Evolutionary conservation across 108 stramenopile species (phyloP), one percentile per base, ranked within the genome.

Genomic region (Nitzschia sp.): DNA sequence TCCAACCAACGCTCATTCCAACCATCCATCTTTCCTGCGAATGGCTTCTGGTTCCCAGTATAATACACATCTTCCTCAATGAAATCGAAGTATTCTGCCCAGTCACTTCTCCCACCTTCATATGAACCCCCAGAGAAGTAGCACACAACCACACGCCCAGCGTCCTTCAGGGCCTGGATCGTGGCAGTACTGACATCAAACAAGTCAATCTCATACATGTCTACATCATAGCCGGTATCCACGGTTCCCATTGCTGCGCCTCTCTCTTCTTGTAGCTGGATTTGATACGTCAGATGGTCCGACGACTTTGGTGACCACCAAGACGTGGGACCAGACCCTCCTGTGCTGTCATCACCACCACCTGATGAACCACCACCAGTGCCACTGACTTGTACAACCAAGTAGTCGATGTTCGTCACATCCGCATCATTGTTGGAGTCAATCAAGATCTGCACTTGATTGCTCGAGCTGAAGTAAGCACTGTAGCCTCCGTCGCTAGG

Each of bases 1-100:
- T 48, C 46, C 46, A 48, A 48, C 46, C 46, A 48, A 48, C 46
- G 46, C 6, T 48, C 46, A 48, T 48, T 17, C 46, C 46, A 48
- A 48, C n/a, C 46, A 17, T 15, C 14, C 46, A 48, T 48, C 46
- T 17, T 48, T 17, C 46, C 46, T 5, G 46, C 46, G 46, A 48
- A 48, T 48, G 46, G 46, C 6, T 48, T 48, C n/a, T 48, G 14
- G 14, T 48, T 48, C 5, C 46, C 46, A 17, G n/a, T 17, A 6
- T 48, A 48, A 17, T 48, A 2, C 1, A 17, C 17, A 17, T 6
- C 46, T 48, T 48, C 46, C 6, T 48, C 17, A 17, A 48, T 48
- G 17, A 17, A 48, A 17, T 48, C 14, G 46, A 48, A 48, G 6
- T 5, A 17, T 17, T 17, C 46, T 5, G 46, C 14, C 46, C 46